phyloP scores from a whole-genome alignment of 202 grass and related monocot species.

The Zizania palustris region DNA sequence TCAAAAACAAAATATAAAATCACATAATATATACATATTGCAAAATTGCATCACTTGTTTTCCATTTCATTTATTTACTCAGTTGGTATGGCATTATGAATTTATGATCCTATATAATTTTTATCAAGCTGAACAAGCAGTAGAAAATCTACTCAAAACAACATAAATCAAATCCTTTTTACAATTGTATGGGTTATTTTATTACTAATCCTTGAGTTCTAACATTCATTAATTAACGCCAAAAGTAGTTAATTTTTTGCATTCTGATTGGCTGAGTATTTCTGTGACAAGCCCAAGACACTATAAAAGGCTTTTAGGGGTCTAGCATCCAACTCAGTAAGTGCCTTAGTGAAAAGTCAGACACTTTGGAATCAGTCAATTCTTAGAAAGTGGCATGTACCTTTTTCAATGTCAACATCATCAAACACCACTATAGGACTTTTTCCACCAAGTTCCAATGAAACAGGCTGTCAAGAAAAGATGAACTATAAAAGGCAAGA shows the following conservation, averaged over 20 bases:
- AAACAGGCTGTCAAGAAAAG: constrained; percentile 76
- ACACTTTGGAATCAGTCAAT: constrained; percentile 3
- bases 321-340: constrained; percentile 14
- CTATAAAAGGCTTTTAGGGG: background rate
- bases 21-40: constrained; percentile 3
- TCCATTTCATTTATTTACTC: constrained; percentile 25
- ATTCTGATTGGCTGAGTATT: background rate
- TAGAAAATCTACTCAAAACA: constrained; percentile 11
- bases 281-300: constrained; percentile 3
- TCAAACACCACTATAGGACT: constrained; percentile 98
- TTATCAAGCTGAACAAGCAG: background rate
- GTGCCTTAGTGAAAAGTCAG: background rate
- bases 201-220: background rate
- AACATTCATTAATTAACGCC: constrained; percentile 10
- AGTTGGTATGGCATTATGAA: background rate
- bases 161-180: background rate
- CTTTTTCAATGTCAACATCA: constrained; percentile 95
- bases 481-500: constrained; percentile 35
- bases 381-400: constrained; percentile 44
- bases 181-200: background rate
- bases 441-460: constrained; percentile 99
- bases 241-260: background rate
- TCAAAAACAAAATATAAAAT: background rate
- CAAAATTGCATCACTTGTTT: constrained; percentile 2
- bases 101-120: background rate